Evolutionary conservation across 352 stramenopile genomes (phyloP).

Genomic region (Pythium utonaiense): DNA sequence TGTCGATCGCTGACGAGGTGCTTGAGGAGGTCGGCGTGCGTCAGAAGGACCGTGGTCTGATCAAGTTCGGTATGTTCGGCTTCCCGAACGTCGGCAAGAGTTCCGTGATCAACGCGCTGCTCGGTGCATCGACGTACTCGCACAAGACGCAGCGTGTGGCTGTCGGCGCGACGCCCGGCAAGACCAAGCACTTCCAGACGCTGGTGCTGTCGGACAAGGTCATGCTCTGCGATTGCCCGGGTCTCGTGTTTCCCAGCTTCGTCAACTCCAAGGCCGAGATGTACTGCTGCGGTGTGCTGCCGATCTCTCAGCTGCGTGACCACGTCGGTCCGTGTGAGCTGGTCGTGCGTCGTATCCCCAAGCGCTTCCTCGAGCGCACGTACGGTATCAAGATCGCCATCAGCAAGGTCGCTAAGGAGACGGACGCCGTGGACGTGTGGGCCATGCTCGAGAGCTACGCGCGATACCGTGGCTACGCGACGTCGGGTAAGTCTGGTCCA

Average conservation of each 20-base stretch:
- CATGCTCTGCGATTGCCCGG: slow-evolving; percentile 99
- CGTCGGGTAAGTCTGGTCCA: slow-evolving; percentile 91
- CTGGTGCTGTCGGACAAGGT: slow-evolving; percentile 95
- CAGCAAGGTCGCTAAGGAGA: slow-evolving; percentile 65
- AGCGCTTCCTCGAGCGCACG: slow-evolving; percentile 94
- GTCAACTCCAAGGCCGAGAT: slow-evolving; percentile 98
- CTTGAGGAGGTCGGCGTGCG: slow-evolving; percentile 53
- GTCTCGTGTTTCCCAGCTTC: slow-evolving; percentile 99
- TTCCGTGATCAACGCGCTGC: slow-evolving; percentile 98
- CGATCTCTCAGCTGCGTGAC: slow-evolving; percentile 98
- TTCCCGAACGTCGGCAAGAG: slow-evolving; percentile 99
- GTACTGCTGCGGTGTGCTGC: slow-evolving; percentile 98
- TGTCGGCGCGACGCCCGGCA: slow-evolving; percentile 97
- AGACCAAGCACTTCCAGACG: slow-evolving; percentile 99
- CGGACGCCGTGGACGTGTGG: slow-evolving; percentile 76
- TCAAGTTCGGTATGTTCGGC: slow-evolving; percentile 98
- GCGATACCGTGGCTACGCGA: slow-evolving; percentile 89
- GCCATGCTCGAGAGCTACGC: slow-evolving; percentile 72
- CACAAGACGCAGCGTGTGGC: slow-evolving; percentile 96
- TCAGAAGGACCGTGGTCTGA: slow-evolving; percentile 78
- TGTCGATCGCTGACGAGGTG: slow-evolving; percentile 48
- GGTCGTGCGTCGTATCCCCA: slow-evolving; percentile 93
- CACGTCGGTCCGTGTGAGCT: slow-evolving; percentile 92
- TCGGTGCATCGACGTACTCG: slow-evolving; percentile 93
- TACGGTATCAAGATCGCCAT: slow-evolving; percentile 94